Evolutionary conservation across 352 stramenopile species (phyloP).

Genomic region (Phytophthora nicotianae): DNA sequence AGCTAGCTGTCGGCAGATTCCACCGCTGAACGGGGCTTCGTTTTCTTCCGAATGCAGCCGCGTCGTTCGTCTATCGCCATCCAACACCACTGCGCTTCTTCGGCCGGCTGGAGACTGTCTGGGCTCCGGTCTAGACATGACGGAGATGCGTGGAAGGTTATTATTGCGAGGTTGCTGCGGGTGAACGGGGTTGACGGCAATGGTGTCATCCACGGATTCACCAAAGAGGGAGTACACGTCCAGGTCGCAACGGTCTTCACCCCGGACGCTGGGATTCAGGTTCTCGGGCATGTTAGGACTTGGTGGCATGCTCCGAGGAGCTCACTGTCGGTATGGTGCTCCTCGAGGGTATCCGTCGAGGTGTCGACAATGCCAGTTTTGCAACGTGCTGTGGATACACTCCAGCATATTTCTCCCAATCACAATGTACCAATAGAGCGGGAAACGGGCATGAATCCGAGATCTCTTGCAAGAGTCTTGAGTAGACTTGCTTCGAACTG

Average conservation of each 20-base stretch:
- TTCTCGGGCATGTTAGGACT: background rate
- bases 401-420: constrained; percentile 13
- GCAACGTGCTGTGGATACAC: constrained; percentile 20
- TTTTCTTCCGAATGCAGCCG: constrained; percentile 13
- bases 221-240: constrained; percentile 19
- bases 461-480: constrained; percentile 2
- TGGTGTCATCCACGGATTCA: constrained; percentile 2
- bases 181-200: constrained; percentile 3
- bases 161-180: constrained; percentile 9
- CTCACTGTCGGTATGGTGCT: background rate
- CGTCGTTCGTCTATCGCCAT: constrained; percentile 1
- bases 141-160: constrained; percentile 14
- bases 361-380: constrained; percentile 22
- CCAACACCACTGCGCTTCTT: background rate
- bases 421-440: constrained; percentile 1
- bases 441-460: constrained; percentile 12
- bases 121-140: constrained; percentile 6
- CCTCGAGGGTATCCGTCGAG: constrained; percentile 12
- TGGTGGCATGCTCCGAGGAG: background rate
- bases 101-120: constrained; percentile 2
- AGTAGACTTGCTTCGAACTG: constrained; percentile 16
- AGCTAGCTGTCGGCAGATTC: constrained; percentile 26
- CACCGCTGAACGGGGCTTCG: constrained; percentile 22
- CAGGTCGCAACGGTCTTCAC: constrained; percentile 12
- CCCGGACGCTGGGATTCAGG: background rate